A percentile compares a stretch with the other conserved stretches of the same genome.
phyloP scores from a whole-genome alignment of 139 green algal species.

The Pycnococcus provasolii region DNA sequence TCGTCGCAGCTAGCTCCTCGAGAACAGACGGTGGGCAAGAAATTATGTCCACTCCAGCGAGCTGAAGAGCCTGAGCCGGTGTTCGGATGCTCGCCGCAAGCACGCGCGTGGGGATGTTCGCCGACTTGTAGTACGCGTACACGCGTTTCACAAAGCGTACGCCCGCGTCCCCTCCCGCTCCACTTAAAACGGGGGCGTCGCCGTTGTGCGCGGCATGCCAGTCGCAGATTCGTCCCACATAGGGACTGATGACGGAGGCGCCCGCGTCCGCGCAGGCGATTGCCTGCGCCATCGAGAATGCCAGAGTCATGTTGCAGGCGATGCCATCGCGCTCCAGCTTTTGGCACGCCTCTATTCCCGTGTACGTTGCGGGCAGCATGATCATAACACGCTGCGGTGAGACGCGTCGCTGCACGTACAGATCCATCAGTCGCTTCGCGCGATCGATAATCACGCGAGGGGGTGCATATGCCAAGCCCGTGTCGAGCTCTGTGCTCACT shows the following conservation, averaged over 20 bases:
- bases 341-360: conserved; percentile 71
- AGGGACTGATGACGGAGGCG: conserved; percentile 71
- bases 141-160: conserved; percentile 15
- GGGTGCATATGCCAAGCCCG: no score
- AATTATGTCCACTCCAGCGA: conserved; percentile 67
- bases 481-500: no score
- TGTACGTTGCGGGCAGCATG: conserved; percentile 77
- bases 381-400: conserved; percentile 45
- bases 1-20: conserved; percentile 44
- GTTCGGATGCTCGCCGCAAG: conserved; percentile 85
- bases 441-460: neutral
- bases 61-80: conserved; percentile 28
- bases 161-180: neutral
- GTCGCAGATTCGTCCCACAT: conserved; percentile 86
- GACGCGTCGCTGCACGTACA: conserved; percentile 49
- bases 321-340: conserved; percentile 68
- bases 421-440: conserved; percentile 45
- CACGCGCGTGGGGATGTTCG: conserved; percentile 63
- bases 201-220: conserved; percentile 34
- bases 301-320: conserved; percentile 80
- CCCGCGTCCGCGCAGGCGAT: conserved; percentile 64
- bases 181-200: neutral
- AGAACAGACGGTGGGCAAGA: conserved; percentile 73
- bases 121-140: conserved; percentile 62
- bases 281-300: conserved; percentile 79